Evolutionary conservation across 139 green algal species (phyloP), one percentile per base, ranked within the genome.

Genomic region (Volvox africanus): DNA sequence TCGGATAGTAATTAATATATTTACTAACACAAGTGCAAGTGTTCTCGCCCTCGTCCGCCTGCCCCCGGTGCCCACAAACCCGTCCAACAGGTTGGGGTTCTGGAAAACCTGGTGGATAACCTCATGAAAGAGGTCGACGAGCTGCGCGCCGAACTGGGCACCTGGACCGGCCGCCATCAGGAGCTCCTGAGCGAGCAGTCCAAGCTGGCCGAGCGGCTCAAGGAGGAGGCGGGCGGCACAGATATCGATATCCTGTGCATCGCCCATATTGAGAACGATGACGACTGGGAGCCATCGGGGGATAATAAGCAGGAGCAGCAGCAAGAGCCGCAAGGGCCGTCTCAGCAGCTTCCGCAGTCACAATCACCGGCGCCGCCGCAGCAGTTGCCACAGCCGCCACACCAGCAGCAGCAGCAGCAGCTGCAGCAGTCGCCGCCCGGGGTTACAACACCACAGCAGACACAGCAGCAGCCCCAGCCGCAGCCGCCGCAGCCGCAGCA

Each of bases 71-170:
- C 44, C 5, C 44, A 9, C 44, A 9, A 55, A 14, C 44, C 44
- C 44, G 44, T 9, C 44, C 44, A 55, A 55, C 83, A 89, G 85
- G 85, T 82, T 19, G 44, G 44, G 12, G 85, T 89, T 2, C 28
- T 89, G 69, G 85, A 89, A 68, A 61, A 2, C 28, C 18, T 89
- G 24, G 71, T 82, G 0, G 85, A 89, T 2, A 50, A 69, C 6
- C 26, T 89, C 28, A 33, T 82, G 17, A 89, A 89, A 28, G 85
- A 89, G 36, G 85, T 89, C n/a, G 85, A 89, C 5, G 85, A 82
- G n/a, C 2, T 89, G 37, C 85, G 69, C 6, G 1, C 85, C 0
- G 85, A 89, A 44, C 6, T 89, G 17, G 44, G 35, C 37, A 82
- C 6, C 28, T 89, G 85, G 85, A 61, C 16, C n/a, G 16, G 0